Percentiles rank a stretch among this genome's conserved stretches.
Evolutionary conservation across 768 basidiomycete species (phyloP).

Genomic region (Lactarius deliciosus): DNA sequence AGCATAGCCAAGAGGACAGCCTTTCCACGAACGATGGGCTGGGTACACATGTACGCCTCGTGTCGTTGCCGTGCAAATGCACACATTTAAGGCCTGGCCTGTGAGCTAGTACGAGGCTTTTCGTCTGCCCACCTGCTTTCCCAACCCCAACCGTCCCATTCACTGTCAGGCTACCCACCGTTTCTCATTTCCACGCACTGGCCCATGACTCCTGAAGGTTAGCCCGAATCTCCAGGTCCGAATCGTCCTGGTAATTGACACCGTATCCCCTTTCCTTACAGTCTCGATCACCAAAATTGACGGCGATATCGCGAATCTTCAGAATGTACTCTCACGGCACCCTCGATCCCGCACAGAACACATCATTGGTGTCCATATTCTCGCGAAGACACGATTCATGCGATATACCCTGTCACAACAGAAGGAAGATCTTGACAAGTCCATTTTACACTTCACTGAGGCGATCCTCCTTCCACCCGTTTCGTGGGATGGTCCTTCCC

Average conservation of each 20-base stretch:
- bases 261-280: background rate
- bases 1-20: no score
- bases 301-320: fast-evolving
- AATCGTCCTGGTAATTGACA: background rate
- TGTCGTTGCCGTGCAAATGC: no score
- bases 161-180: background rate
- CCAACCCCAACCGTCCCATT: background rate
- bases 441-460: background rate
- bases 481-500: background rate
- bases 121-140: background rate
- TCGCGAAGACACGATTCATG: background rate
- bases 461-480: background rate
- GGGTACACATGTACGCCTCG: no score
- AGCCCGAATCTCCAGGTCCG: background rate
- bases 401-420: no score
- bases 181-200: background rate
- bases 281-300: background rate
- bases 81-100: no score
- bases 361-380: background rate
- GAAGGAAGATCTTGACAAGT: background rate
- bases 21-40: no score
- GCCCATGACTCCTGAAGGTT: background rate
- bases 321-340: background rate
- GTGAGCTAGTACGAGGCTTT: background rate
- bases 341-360: background rate